Base-by-base conservation (phyloP, 148 eudicot genomes). In the Amaranthus hypochondriacus region DNA sequence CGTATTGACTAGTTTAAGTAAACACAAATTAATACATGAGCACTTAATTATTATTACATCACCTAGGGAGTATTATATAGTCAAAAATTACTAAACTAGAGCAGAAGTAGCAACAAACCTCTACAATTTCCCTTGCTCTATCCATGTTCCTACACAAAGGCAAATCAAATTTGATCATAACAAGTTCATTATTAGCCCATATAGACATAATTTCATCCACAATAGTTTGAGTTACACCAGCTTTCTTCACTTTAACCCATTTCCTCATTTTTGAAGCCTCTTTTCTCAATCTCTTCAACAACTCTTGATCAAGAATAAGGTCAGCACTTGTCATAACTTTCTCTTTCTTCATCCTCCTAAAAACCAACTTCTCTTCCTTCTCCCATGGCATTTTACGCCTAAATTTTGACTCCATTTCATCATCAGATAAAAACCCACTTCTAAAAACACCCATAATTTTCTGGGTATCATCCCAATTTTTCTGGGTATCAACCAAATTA, bases 161-260 rank as follows among this genome's bases (percentile, higher is more conserved):
- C 39, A 28, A 28, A 28, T 28, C 39, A 28, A 92, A 90, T 72
- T 85, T 91, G 46, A 93, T 51, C 94, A 47, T 71, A 57, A 71
- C 74, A 71, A 71, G 74, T 42, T 71, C 65, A 83, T 84, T 82
- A 63, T 78, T 74, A 74, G 82, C 83, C 97, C 99, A 95, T 79
- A 84, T 70, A 4, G 77, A 82, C 66, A 75, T 79, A 82, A 95
- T 70, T 71, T 90, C 89, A 77, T 87, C 87, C 73, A 95, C 89
- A 80, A 90, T 87, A 81, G 76, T 82, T 76, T 87, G 77, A 77
- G 86, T 90, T 60, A 95, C 96, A 75, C 99, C 99, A 73, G 79
- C 79, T 79, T 95, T 92, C 79, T 73, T 90, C 65, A 95, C 96
- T 78, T 89, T 95, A 51, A 95, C 84, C 99, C 99, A 95, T 66